Evolutionary conservation across 2,329 filamentous ascomycete genomes (phyloP).

Genomic region (Shiraia sp.): DNA sequence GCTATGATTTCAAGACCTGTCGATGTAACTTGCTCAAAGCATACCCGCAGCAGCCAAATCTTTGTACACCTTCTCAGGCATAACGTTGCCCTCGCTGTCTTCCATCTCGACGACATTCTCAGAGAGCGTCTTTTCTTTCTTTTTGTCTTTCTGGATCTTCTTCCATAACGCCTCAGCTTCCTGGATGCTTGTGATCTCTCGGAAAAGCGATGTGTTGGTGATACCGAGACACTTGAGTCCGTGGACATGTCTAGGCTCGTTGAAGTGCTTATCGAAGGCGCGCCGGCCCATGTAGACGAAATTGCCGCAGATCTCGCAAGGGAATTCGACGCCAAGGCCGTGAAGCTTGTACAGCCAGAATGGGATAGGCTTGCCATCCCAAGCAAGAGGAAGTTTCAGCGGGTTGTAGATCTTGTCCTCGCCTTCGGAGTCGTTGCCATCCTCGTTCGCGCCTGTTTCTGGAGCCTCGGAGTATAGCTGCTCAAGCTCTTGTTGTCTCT

Average conservation of each 20-base stretch:
- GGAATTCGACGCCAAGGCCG: conserved; percentile 90
- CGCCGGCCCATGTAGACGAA: conserved; percentile 98
- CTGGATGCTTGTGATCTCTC: conserved; percentile 90
- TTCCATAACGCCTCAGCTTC: conserved; percentile 90
- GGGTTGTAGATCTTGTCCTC: conserved; percentile 96
- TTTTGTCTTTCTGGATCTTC: conserved; percentile 86
- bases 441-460: conserved; percentile 60
- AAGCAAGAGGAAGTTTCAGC: conserved; percentile 89
- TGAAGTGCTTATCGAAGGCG: conserved; percentile 98
- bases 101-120: conserved; percentile 97
- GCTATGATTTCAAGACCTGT: conserved; percentile 22
- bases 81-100: conserved; percentile 94
- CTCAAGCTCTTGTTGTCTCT: conserved; percentile 91
- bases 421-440: conserved; percentile 66
- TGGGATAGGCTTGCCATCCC: conserved; percentile 98
- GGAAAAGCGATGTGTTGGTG: conserved; percentile 85
- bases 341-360: conserved; percentile 99
- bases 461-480: conserved; percentile 72
- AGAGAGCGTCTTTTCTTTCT: conserved; percentile 73
- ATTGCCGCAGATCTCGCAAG: conserved; percentile 96
- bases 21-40: conserved; percentile 28
- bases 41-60: conserved; percentile 93
- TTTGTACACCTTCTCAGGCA: conserved; percentile 98
- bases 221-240: conserved; percentile 93
- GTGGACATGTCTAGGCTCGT: conserved; percentile 89